Percentiles rank a stretch among this genome's conserved stretches.
Conservation (phyloP, 2,329 filamentous ascomycete species). For the Reticulascus tulasneorum region DNA sequence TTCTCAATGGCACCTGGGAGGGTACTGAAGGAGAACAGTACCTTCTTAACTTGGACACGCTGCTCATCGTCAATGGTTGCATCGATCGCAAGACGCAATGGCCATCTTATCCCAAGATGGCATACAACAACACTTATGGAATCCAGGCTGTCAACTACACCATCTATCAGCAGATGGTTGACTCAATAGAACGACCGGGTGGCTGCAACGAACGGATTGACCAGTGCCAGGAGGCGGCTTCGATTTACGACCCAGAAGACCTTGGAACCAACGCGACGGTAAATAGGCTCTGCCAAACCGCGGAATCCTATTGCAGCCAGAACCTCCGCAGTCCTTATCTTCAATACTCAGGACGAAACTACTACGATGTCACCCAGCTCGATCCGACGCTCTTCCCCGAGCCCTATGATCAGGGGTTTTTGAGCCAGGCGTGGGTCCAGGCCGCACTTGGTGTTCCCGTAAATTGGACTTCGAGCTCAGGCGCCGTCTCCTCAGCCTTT, state of each 20-base stretch:
- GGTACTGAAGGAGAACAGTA: conserved; percentile 42
- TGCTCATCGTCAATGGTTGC: conserved; percentile 69
- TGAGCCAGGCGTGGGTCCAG: conserved; percentile 36
- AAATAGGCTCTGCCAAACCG: conserved; percentile 13
- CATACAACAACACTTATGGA: conserved; percentile 62
- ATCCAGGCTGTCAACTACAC: conserved; percentile 47
- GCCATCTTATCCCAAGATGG: conserved; percentile 52
- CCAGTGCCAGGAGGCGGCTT: conserved; percentile 42
- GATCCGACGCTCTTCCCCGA: conserved; percentile 15
- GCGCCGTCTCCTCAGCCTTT: conserved; percentile 9
- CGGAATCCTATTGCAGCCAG: conserved; percentile 5
- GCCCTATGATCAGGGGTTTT: conserved; percentile 12
- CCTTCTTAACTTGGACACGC: conserved; percentile 53
- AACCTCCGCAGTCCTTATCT: conserved; percentile 7
- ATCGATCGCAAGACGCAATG: conserved; percentile 61
- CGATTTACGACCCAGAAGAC: conserved; percentile 15
- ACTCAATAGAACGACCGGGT: conserved; percentile 25
- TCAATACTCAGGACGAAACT: conserved; percentile 2
- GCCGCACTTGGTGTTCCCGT: conserved; percentile 58
- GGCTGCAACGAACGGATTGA: conserved; percentile 53
- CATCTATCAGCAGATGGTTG: conserved; percentile 25
- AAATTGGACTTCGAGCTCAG: conserved; percentile 38
- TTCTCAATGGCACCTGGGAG: conserved; percentile 44
- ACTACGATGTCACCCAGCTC: conserved; percentile 17
- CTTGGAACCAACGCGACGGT: conserved; percentile 20